phyloP scores from a whole-genome alignment of 352 stramenopile species.

The Pilasporangium apinafurcum region DNA sequence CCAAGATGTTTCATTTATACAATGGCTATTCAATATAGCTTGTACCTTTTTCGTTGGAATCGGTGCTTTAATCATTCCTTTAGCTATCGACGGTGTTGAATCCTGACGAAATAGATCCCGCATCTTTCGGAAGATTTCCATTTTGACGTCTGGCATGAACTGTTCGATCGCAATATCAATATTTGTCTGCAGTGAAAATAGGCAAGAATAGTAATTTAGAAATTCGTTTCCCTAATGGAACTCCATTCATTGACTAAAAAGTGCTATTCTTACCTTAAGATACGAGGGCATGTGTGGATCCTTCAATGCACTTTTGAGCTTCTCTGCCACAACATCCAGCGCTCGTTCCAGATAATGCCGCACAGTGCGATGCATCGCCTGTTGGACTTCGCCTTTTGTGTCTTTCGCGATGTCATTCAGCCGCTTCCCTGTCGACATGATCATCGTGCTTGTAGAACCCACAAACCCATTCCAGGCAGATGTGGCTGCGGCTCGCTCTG shows the following conservation, averaged over 20 bases:
- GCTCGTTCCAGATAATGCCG: constrained; percentile 71
- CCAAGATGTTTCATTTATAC: too few species aligned
- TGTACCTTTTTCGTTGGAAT: neutral
- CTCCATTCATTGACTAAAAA: too few species aligned
- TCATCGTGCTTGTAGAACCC: constrained; percentile 70
- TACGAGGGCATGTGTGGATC: constrained; percentile 82
- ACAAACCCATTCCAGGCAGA: constrained; percentile 64
- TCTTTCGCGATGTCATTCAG: constrained; percentile 81
- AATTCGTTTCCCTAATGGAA: too few species aligned
- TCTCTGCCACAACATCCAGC: constrained; percentile 68
- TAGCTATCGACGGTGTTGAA: constrained; percentile 2
- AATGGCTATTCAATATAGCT: too few species aligned
- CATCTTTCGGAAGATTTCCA: constrained; percentile 85
- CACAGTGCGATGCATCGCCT: constrained; percentile 74
- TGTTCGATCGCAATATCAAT: constrained; percentile 82
- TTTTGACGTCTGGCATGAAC: constrained; percentile 86
- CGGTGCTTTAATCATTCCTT: neutral
- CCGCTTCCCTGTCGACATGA: constrained; percentile 70
- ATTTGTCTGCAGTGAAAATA: constrained; percentile 33
- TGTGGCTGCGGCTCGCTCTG: constrained; percentile 34
- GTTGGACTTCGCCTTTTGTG: constrained; percentile 78
- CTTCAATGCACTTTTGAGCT: constrained; percentile 71
- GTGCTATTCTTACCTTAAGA: constrained; percentile 40
- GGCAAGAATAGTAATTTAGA: neutral
- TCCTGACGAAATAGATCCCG: constrained; percentile 60